Conservation (phyloP, 2,329 filamentous ascomycete genomes). For the Epicoccum nigrum region DNA sequence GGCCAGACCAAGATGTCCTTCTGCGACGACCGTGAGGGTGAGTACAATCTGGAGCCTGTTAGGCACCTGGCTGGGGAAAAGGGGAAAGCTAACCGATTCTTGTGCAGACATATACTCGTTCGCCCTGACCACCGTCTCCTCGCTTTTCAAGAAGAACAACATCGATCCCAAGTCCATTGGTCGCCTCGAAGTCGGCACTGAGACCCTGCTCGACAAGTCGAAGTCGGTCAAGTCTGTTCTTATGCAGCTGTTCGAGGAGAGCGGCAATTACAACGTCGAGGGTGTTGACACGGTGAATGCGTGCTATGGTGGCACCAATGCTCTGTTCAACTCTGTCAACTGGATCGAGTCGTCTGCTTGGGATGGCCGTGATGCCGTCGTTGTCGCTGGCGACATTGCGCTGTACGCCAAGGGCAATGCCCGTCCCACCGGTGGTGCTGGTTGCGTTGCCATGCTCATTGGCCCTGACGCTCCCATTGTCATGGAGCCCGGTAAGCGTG, state of each 20-base stretch:
- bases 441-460: slow-evolving; percentile 61
- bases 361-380: slow-evolving; percentile 60
- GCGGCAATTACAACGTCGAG: slow-evolving; percentile 61
- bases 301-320: slow-evolving; percentile 62
- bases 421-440: slow-evolving; percentile 59
- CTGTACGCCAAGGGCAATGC: slow-evolving; percentile 62
- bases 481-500: slow-evolving; percentile 57
- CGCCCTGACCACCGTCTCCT: slow-evolving; percentile 58
- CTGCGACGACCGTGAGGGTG: slow-evolving; percentile 61
- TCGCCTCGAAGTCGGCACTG: slow-evolving; percentile 60
- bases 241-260: slow-evolving; percentile 59
- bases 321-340: slow-evolving; percentile 60
- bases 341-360: slow-evolving; percentile 61
- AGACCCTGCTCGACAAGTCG: slow-evolving; percentile 62
- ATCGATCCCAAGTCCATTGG: slow-evolving; percentile 59
- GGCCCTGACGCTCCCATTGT: slow-evolving; percentile 58
- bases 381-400: slow-evolving; percentile 60
- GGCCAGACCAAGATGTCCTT: slow-evolving; percentile 63
- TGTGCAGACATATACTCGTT: slow-evolving; percentile 60
- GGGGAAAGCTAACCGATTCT: slow-evolving; percentile 22
- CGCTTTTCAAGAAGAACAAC: slow-evolving; percentile 59
- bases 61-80: neutral
- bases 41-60: slow-evolving; percentile 14
- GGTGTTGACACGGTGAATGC: slow-evolving; percentile 61
- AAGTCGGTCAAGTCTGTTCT: slow-evolving; percentile 62